phyloP scores from a whole-genome alignment of 1,284 basidiomycete genomes.

The Abortiporus biennis region DNA sequence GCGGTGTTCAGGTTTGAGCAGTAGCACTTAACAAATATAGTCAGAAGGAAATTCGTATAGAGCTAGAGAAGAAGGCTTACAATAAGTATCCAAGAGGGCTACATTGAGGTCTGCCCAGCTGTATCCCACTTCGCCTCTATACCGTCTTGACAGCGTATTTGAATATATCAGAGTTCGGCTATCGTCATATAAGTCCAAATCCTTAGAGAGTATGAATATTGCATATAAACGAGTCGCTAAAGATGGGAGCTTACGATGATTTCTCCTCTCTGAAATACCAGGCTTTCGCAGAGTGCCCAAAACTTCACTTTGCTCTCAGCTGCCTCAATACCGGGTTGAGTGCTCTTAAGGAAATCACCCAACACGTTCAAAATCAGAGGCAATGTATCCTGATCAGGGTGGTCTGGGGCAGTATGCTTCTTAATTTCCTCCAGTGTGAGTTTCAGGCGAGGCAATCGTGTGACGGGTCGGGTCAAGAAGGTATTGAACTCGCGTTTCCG shows the following conservation, averaged over 20 bases:
- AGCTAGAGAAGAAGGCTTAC: conserved; percentile 32
- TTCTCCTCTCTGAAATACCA: conserved; percentile 70
- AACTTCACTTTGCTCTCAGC: conserved; percentile 82
- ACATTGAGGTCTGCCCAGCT: conserved; percentile 63
- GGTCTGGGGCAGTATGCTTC: conserved; percentile 55
- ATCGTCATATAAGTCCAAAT: conserved; percentile 73
- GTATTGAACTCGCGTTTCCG: conserved; percentile 75
- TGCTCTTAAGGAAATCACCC: conserved; percentile 65
- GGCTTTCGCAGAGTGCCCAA: conserved; percentile 68
- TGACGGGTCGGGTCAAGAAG: conserved; percentile 77
- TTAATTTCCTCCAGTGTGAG: conserved; percentile 67
- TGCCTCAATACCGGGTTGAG: conserved; percentile 78
- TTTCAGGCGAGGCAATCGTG: conserved; percentile 70
- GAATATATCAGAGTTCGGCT: conserved; percentile 64
- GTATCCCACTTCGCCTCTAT: conserved; percentile 51
- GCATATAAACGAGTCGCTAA: conserved; percentile 6
- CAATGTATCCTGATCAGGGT: conserved; percentile 64
- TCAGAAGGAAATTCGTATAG: not conserved
- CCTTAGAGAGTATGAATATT: conserved; percentile 34
- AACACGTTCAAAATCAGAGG: conserved; percentile 60
- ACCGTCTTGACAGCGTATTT: conserved; percentile 48
- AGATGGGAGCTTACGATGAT: conserved; percentile 48
- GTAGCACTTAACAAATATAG: not conserved
- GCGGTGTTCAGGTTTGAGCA: not conserved
- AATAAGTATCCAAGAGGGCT: conserved; percentile 72